These are phyloP conservation scores for Plasmodium berghei DNA, from an alignment of 169 alveolate species.

Conservation along the genomic window DNA sequence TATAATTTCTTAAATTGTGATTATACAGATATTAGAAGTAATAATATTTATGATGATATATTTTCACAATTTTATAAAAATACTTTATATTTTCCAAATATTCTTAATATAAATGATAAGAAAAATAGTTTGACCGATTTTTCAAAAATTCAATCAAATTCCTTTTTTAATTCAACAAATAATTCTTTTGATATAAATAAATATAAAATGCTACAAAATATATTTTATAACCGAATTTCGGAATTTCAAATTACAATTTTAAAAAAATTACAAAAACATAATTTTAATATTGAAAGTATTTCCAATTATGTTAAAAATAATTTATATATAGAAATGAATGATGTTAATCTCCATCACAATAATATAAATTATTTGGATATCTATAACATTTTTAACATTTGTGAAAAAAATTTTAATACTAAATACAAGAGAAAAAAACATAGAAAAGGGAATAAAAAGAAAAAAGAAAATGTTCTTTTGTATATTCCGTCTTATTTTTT, in stretches of 20 bases:
- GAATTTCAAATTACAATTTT: constrained; percentile 49
- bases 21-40: background rate
- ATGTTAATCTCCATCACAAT: constrained; percentile 43
- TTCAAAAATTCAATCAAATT: background rate
- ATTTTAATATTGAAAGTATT: constrained; percentile 29
- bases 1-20: background rate
- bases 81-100: background rate
- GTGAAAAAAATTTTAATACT: constrained; percentile 25
- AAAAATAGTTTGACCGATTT: background rate
- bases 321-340: constrained; percentile 48
- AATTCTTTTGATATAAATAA: constrained; percentile 21
- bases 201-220: constrained; percentile 30
- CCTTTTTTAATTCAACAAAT: background rate
- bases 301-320: constrained; percentile 44
- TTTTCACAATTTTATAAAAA: background rate
- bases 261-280: constrained; percentile 65
- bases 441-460: background rate
- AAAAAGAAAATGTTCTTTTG: constrained; percentile 12
- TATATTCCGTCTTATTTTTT: constrained; percentile 69
- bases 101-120: background rate
- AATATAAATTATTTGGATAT: constrained; percentile 60
- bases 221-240: constrained; percentile 56
- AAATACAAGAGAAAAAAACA: background rate
- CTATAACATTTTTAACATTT: constrained; percentile 51
- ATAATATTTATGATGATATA: background rate